These are phyloP conservation scores for Salix suchowensis DNA, from an alignment of 345 rosid genomes.

Conservation along the genomic window DNA sequence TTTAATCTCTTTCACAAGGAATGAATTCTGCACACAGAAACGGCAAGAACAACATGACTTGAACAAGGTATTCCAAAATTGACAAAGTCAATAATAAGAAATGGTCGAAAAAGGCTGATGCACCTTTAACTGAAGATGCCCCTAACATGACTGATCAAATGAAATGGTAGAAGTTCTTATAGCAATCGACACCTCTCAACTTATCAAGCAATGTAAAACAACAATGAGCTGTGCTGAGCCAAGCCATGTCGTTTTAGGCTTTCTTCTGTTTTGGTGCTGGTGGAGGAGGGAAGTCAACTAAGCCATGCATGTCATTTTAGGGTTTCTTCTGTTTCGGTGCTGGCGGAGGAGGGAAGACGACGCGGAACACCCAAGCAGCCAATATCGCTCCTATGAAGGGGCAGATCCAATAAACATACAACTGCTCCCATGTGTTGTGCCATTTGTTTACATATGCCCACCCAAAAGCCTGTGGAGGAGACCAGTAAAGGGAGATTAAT, in stretches of 20 bases:
- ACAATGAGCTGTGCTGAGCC: neutral
- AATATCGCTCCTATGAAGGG: conserved; percentile 74
- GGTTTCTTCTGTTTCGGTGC: too few relatives aligned
- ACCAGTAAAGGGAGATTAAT: neutral
- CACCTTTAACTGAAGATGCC: neutral
- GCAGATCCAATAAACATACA: conserved; percentile 87
- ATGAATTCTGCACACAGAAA: neutral
- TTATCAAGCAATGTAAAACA: neutral
- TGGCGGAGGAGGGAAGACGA: conserved; percentile 37
- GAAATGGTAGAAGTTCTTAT: conserved; percentile 8
- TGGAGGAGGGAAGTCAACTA: neutral
- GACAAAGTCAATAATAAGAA: neutral
- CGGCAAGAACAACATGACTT: neutral
- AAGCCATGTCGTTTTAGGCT: conserved; percentile 26
- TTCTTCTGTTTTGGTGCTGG: conserved; percentile 48
- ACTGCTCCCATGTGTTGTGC: conserved; percentile 89
- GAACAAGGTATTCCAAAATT: neutral
- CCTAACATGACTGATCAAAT: neutral
- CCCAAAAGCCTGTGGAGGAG: conserved; percentile 66
- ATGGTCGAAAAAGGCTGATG: neutral
- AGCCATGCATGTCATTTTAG: too few relatives aligned
- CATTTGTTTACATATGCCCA: conserved; percentile 82
- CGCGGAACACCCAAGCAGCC: conserved; percentile 74
- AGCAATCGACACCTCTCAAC: neutral
- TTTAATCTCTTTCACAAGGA: neutral